phyloP scores from a whole-genome alignment of 495 filamentous ascomycete species.

The Podospora pseudopauciseta region DNA sequence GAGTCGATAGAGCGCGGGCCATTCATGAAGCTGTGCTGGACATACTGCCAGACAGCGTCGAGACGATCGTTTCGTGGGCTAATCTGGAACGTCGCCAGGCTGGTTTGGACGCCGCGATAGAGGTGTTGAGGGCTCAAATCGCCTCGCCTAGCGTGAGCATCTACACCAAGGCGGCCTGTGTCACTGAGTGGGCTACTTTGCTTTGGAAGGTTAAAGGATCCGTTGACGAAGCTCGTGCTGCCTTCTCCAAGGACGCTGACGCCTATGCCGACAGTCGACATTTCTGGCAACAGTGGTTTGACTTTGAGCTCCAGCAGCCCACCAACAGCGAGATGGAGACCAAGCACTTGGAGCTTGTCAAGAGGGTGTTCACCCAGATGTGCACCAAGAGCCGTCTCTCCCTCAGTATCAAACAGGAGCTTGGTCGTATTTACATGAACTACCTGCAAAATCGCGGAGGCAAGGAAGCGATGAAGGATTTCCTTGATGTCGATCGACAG shows the following conservation, averaged over 20 bases:
- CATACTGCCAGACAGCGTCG: slow-evolving; percentile 66
- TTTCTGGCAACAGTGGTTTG: slow-evolving; percentile 89
- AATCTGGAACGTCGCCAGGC: slow-evolving; percentile 80
- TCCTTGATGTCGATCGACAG: slow-evolving; percentile 77
- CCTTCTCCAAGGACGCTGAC: slow-evolving; percentile 78
- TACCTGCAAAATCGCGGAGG: slow-evolving; percentile 83
- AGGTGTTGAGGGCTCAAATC: slow-evolving; percentile 76
- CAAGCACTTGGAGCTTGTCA: slow-evolving; percentile 68
- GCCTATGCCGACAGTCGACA: slow-evolving; percentile 82
- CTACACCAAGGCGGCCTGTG: slow-evolving; percentile 79
- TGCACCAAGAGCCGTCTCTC: slow-evolving; percentile 70
- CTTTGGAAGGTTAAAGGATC: slow-evolving; percentile 90
- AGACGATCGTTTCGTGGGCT: slow-evolving; percentile 85
- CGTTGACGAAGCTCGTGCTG: slow-evolving; percentile 76
- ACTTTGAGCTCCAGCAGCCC: slow-evolving; percentile 87
- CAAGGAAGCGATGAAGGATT: slow-evolving; percentile 82
- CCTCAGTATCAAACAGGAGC: slow-evolving; percentile 63
- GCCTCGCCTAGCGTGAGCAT: slow-evolving; percentile 67
- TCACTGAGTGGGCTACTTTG: slow-evolving; percentile 84
- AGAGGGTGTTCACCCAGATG: slow-evolving; percentile 75
- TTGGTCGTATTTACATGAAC: slow-evolving; percentile 73
- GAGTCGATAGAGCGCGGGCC: slow-evolving; percentile 72
- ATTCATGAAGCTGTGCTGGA: slow-evolving; percentile 77
- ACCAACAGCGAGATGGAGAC: slow-evolving; percentile 62
- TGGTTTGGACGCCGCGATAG: slow-evolving; percentile 82